phyloP scores from a whole-genome alignment of 352 stramenopile species.

The Albugo candida region DNA sequence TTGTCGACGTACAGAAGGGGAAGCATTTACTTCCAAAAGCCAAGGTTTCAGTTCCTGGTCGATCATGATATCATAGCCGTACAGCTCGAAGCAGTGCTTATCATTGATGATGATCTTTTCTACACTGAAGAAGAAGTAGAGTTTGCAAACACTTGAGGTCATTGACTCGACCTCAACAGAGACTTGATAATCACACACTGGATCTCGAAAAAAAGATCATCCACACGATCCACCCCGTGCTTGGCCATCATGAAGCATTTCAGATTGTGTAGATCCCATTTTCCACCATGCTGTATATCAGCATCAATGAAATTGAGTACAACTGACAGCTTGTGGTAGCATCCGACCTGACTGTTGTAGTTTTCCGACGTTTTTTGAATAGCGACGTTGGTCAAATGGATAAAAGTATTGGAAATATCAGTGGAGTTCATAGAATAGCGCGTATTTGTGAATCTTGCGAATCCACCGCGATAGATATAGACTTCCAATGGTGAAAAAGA shows the following conservation, averaged over 20 bases:
- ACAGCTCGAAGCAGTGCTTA: constrained; percentile 92
- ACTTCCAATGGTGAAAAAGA: constrained; percentile 83
- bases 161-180: constrained; percentile 23
- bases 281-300: constrained; percentile 50
- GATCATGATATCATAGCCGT: constrained; percentile 87
- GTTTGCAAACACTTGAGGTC: neutral
- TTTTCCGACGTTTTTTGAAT: constrained; percentile 89
- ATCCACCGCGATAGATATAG: constrained; percentile 82
- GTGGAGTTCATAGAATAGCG: constrained; percentile 79
- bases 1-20: constrained; percentile 42
- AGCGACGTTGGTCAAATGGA: constrained; percentile 89
- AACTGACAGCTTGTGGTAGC: neutral
- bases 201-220: constrained; percentile 82
- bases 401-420: constrained; percentile 82
- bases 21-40: constrained; percentile 88
- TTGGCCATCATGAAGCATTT: constrained; percentile 85
- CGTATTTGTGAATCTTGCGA: constrained; percentile 81
- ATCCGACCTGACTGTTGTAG: constrained; percentile 72
- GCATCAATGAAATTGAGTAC: neutral
- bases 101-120: constrained; percentile 91
- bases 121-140: constrained; percentile 18
- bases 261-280: constrained; percentile 82
- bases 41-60: constrained; percentile 82
- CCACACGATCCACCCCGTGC: constrained; percentile 51
- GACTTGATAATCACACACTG: constrained; percentile 80